Evolutionary conservation across 2,329 filamentous ascomycete species (phyloP), one percentile per base, ranked within the genome.

Genomic region (Thermochaetoides dissita): DNA sequence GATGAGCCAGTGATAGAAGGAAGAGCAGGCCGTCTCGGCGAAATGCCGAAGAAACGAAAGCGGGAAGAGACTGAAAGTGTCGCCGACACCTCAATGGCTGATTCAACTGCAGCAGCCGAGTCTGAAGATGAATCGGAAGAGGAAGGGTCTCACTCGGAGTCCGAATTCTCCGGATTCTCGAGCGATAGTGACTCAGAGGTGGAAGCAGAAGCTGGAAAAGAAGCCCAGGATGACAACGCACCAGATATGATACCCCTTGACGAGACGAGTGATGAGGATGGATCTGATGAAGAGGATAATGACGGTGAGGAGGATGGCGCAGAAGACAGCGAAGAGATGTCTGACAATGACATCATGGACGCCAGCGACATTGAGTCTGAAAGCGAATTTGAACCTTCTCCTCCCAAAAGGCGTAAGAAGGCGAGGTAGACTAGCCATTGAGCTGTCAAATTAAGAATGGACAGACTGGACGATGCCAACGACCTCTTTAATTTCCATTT

Each of bases 21-120:
- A 6, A 76, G 87, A 37, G 74, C 83, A 46, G 87, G 87, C 9
- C 74, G 77, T 51, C 67, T 94, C 0, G 88, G 88, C 11, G 86
- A 95, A 62, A 94, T 94, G 79, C 76, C 76, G 35, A 81, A 78
- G 63, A 84, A 93, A 64, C 82, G 89, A 54, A 79, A 79, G 53
- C 64, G 67, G 10, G 74, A 77, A 11, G 74, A 77, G 24, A 59
- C 59, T 6, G 66, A 66, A 11, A 65, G 60, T 11, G 61, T 65
- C 4, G 59, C 61, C 31, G 66, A 61, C 39, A 59, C 59, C 8
- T 59, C 58, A 6, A 46, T 49, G 7, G 43, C 45, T n/a, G 44
- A 49, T 9, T 53, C 55, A 6, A 55, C 56, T 8, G 47, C 46
- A 5, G 47, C 50, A 2, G 52, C 47, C 29, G 46, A 42, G 3